Evolutionary conservation across 164 flowering plant genomes (phyloP).

Genomic region (Warburgia ugandensis): DNA sequence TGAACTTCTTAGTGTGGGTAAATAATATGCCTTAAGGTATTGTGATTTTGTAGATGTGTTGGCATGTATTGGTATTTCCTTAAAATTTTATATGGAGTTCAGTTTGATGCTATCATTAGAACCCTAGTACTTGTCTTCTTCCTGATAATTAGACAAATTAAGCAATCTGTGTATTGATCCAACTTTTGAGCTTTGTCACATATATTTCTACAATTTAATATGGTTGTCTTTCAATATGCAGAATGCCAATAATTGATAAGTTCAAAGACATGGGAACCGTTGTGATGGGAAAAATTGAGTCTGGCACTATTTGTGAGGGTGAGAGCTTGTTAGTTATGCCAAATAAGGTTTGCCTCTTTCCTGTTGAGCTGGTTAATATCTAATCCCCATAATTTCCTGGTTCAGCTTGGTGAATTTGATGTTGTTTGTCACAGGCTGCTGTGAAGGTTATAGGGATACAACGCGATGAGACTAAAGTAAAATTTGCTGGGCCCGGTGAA

Average conservation of each 20-base stretch:
- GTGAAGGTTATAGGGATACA: constrained; percentile 77
- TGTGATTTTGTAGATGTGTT: no score
- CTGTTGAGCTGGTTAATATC: background rate
- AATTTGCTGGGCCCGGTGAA: constrained; percentile 85
- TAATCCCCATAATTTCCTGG: background rate
- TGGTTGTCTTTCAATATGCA: constrained; percentile 12
- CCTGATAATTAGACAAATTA: no score
- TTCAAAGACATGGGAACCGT: constrained; percentile 99
- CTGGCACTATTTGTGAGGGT: constrained; percentile 87
- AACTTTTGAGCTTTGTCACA: no score
- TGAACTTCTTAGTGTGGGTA: no score
- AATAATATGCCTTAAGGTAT: no score
- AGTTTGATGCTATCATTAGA: no score
- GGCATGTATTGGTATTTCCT: no score
- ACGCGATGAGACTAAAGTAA: constrained; percentile 71
- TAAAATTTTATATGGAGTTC: no score
- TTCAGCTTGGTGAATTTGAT: background rate
- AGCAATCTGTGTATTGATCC: no score
- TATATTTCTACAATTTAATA: background rate
- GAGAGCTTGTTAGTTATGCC: constrained; percentile 81
- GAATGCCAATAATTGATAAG: constrained; percentile 96
- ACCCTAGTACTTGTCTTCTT: no score
- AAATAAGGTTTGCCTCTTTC: constrained; percentile 58
- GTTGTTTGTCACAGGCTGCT: constrained; percentile 36
- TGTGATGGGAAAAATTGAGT: constrained; percentile 96